phyloP scores from a whole-genome alignment of 169 alveolate genomes.

The Perkinsus marinus region DNA sequence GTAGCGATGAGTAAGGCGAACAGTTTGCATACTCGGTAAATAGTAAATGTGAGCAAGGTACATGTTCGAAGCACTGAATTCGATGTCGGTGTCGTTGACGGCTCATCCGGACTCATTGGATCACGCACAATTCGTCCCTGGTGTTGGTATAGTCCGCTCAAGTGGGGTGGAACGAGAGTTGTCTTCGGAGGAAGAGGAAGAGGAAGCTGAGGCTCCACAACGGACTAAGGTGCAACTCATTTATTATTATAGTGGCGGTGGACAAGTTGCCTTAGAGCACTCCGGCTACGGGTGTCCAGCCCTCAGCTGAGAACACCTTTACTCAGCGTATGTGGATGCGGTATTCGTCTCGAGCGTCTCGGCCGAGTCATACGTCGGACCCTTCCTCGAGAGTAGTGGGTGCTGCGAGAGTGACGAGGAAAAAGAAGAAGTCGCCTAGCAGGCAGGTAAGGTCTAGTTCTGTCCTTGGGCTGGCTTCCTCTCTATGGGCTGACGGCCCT shows the following conservation, averaged over 20 bases:
- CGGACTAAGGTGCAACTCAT: neutral
- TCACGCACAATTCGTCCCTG: neutral
- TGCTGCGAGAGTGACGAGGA: neutral
- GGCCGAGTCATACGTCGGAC: neutral
- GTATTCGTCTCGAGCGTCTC: neutral
- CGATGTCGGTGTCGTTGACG: neutral
- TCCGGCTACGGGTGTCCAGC: neutral
- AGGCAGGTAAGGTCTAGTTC: neutral
- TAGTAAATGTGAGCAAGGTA: neutral
- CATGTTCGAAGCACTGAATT: neutral
- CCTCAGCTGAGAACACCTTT: neutral
- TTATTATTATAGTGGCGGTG: too few relatives aligned
- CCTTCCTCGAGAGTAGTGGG: neutral
- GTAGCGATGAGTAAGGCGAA: neutral
- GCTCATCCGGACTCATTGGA: neutral
- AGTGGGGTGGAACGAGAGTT: neutral
- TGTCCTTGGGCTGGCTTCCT: too few relatives aligned
- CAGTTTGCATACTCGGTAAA: neutral
- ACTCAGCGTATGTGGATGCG: neutral
- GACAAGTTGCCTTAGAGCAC: neutral
- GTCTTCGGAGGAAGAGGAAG: neutral
- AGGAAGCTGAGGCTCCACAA: neutral
- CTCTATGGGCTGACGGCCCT: too few relatives aligned
- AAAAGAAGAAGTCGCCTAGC: neutral
- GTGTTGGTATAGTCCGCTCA: neutral